Conservation (phyloP, 2,329 filamentous ascomycete species). For the Epichloe brachyelytri region DNA sequence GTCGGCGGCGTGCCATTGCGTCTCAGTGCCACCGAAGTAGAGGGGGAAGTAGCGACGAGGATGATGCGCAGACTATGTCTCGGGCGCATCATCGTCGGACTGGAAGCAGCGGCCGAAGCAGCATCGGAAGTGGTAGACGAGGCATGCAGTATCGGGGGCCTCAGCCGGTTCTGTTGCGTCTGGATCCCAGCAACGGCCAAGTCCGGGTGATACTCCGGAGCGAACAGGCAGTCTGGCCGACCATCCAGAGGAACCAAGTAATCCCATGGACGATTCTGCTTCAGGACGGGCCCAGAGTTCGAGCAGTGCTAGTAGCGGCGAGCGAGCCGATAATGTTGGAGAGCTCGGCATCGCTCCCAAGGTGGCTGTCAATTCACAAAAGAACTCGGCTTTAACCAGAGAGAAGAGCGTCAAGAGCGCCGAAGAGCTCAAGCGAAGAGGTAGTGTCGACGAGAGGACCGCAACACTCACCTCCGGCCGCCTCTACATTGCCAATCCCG, state of each 20-base stretch:
- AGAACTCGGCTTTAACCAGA: constrained; percentile 44
- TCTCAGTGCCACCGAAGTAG: constrained; percentile 88
- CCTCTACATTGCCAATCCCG: constrained; percentile 78
- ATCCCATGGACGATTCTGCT: constrained; percentile 26
- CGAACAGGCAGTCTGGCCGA: constrained; percentile 39
- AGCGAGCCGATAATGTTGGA: constrained; percentile 46
- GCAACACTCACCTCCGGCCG: constrained; percentile 61
- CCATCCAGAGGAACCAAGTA: constrained; percentile 17
- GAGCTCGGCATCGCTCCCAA: constrained; percentile 38
- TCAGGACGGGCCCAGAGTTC: constrained; percentile 38
- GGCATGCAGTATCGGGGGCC: constrained; percentile 34
- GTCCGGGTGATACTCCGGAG: constrained; percentile 43
- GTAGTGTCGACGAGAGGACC: constrained; percentile 73
- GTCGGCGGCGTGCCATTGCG: constrained; percentile 77
- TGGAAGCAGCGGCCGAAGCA: constrained; percentile 65
- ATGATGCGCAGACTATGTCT: constrained; percentile 37
- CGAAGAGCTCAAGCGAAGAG: constrained; percentile 61
- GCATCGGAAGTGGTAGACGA: constrained; percentile 40
- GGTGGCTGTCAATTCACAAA: constrained; percentile 44
- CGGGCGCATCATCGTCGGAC: constrained; percentile 54
- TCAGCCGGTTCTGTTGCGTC: constrained; percentile 32
- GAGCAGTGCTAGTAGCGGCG: constrained; percentile 42
- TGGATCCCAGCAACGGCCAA: constrained; percentile 29
- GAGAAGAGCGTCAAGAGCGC: constrained; percentile 54
- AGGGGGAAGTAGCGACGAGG: constrained; percentile 76